Evolutionary conservation across 768 basidiomycete genomes (phyloP), one percentile per base, ranked within the genome.

Genomic region (Termitomyces sp.): DNA sequence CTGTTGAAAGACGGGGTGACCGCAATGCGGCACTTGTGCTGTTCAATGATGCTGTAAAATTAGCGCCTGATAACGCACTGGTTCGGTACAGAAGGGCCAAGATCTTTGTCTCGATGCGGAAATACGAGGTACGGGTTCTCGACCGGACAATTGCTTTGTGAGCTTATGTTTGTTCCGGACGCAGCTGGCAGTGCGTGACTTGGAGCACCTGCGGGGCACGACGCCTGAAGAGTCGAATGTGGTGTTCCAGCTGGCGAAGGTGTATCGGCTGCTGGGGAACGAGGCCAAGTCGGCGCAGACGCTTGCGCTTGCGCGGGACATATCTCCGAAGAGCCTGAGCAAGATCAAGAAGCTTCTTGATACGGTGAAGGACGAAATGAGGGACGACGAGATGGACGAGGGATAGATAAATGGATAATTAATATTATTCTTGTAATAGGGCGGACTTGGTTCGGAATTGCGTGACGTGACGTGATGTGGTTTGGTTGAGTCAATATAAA

Each of bases 181-280:
- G 23, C 26, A 97, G 94, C 76, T 77, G 43, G 95, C 96, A 19
- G 80, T 93, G 44, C 70, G 79, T 58, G 91, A 94, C 69, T 79
- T 98, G 67, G 86, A 93, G 72, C 75, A 78, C 58, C 81, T 99
- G 52, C 81, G 86, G 62, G 85, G 84, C 68, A 76, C 84, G 60
- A 91, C 94, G 37, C 96, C 96, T 7, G 92, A 94, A 67, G 97
- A 99, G 76, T 89, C 94, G 53, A 98, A 98, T 73, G 91, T 98
- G 55, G 84, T 95, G 57, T 97, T 97, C 82, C 87, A 98, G 71
- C 83, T 99, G 17, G 97, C 94, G 28, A 90, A 89, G 74, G 87
- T 89, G 57, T 98, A 97, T 67, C 84, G 91, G 47, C 77, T 90
- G 62, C 72, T 89, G 54, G 92, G 92, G 37, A 79, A 93, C 71